Base-by-base conservation (phyloP, 345 rosid species). In the Hirschfeldia incana region DNA sequence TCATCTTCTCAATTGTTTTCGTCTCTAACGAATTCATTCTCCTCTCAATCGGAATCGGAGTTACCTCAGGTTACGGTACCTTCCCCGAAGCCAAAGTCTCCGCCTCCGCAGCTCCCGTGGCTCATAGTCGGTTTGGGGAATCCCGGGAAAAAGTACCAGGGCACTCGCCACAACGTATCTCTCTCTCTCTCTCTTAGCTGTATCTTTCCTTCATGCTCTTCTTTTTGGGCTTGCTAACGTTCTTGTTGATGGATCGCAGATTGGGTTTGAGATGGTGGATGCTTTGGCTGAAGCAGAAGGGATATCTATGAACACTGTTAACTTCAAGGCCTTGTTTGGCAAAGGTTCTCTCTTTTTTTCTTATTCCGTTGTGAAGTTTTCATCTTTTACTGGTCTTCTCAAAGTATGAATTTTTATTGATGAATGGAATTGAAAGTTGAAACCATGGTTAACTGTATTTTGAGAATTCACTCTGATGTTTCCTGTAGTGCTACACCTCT, bases 231-330 rank as follows among this genome's bases (percentile, higher is more conserved):
- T 71, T 1, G 36, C 0, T 78, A 60, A 75, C 5, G 21, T 21
- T 21, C 21, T 21, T 60, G 12, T 66, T 27, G 37, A 63, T 74
- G 21, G 21, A 63, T 74, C 42, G 57, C 81, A 94, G 98, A 90
- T 93, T 69, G 99, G 99, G 6, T 95, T 93, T 80, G 89, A 86
- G 89, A 87, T 93, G 96, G 82, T 93, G 4, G 98, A 93, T 59
- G 89, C 97, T 66, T 73, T 95, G 53, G 96, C 98, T 75, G 91
- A 89, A 44, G 92, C 94, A 74, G 94, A 93, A 81, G 93, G 97
- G 81, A 95, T 95, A 80, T 76, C 97, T 0, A 78, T 95, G 83
- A 83, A 67, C 80, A 78, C 81, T 3, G 84, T 91, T 70, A 88
- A 87, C 81, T 86, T 88, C 83, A 91, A 83, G 84, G 90, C 98